A percentile compares a stretch with the other conserved stretches of the same genome.
These are phyloP conservation scores for Serendipita sp. DNA, from an alignment of 1,284 basidiomycete species.

Conservation along the genomic window DNA sequence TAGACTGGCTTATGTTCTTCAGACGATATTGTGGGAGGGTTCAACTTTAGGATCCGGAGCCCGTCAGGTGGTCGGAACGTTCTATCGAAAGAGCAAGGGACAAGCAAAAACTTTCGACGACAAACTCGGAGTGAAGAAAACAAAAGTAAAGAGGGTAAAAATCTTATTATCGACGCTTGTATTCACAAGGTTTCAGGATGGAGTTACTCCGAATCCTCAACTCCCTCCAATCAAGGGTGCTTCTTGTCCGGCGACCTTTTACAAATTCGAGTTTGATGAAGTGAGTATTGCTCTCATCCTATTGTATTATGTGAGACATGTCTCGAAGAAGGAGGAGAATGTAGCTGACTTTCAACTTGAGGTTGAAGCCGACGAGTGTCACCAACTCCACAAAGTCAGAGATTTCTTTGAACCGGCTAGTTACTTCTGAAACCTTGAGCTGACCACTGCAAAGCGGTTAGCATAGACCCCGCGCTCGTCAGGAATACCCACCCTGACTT, in stretches of 20 bases:
- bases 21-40: background rate
- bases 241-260: constrained; percentile 41
- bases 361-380: constrained; percentile 63
- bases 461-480: constrained; percentile 3
- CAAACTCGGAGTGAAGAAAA: constrained; percentile 9
- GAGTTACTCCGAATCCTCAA: constrained; percentile 40
- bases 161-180: constrained; percentile 68
- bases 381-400: constrained; percentile 68
- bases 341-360: constrained; percentile 51
- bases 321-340: constrained; percentile 7
- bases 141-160: constrained; percentile 9
- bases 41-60: background rate
- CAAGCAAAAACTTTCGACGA: background rate
- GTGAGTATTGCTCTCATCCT: constrained; percentile 77
- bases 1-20: background rate
- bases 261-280: constrained; percentile 79
- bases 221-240: constrained; percentile 49
- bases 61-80: background rate
- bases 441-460: constrained; percentile 45
- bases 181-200: constrained; percentile 85
- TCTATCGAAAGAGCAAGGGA: constrained; percentile 15
- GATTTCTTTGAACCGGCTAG: constrained; percentile 66
- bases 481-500: constrained; percentile 51
- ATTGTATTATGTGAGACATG: background rate
- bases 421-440: constrained; percentile 90